Evolutionary conservation across 257 asterid genomes (phyloP), one percentile per base, ranked within the genome.

Genomic region (Solanum sitiens): DNA sequence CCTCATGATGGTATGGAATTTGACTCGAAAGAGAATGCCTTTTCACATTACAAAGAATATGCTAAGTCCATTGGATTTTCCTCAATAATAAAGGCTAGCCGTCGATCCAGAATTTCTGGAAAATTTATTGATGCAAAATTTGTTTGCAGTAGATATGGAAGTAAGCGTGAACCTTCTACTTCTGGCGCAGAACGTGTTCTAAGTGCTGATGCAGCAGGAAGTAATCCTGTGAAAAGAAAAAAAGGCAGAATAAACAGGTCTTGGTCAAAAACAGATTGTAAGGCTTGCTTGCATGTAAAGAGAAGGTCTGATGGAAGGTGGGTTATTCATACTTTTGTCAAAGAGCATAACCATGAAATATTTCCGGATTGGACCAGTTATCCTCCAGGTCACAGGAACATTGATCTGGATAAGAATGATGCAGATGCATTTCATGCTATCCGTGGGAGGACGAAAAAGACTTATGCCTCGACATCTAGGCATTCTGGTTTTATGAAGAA

Each of bases 211-310:
- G 87, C 18, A 83, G 23, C 86, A 8, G 27, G 67, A 77, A 89
- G 85, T 82, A 68, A 40, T 84, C 85, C 92, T 50, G 83, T 25
- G 70, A 92, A 88, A 92, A 92, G 84, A 89, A 93, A 89, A 76
- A 92, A 93, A 56, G 95, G 94, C 44, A 90, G 95, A 86, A 87
- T 86, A 67, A 93, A 89, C 87, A 68, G 87, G 86, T 91, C 95
- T 25, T 87, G 91, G 92, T 89, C 91, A 33, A 93, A 93, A 93
- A 92, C 94, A 39, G 95, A 93, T 90, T 93, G 94, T 71, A 91
- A 92, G 76, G 94, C 95, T 83, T 90, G 94, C 85, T 87, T 93
- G 94, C 95, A 93, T 83, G 94, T 92, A 20, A 93, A 93, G 91
- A 84, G 91, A 88, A 89, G 92, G 89, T 89, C 89, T 56, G 95